Evolutionary conservation across 345 rosid species (phyloP), one percentile per base, ranked within the genome.

Genomic region (Citrus inodora): DNA sequence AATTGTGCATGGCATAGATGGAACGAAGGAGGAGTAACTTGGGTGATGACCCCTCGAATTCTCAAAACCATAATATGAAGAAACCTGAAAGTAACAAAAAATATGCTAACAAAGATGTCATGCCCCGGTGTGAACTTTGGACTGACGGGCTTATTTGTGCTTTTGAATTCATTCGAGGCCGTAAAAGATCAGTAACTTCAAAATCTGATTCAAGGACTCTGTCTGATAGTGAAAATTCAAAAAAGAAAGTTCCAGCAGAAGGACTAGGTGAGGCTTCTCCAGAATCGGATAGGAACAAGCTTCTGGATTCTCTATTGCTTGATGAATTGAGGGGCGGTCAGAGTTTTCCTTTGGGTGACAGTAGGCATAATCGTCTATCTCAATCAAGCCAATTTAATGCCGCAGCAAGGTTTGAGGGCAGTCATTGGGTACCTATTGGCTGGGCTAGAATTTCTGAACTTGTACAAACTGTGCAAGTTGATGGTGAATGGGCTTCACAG

Each of bases 341-440:
- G 14, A 76, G n/a, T 74, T 84, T 83, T 79, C 46, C 82, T 85
- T 83, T 78, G 46, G 80, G 80, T 67, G 93, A 85, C 37, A 32
- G 70, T 38, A 83, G 79, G 66, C 88, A 88, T 37, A 80, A 69
- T 25, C 86, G 46, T 53, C 24, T 77, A 48, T 80, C 60, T 79
- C 91, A 78, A 55, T 16, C 82, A 10, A 88, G 85, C 40, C 88
- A 83, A 35, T 67, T 65, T 80, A 78, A 38, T 70, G 59, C 81
- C 17, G 3, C 40, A 0, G 94, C 90, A 71, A 88, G 87, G 72
- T 58, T 77, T 59, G 94, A 89, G 74, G 93, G 89, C 55, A 83
- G 93, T 81, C 90, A 78, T 60, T 96, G 99, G 99, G 87, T 89
- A 3, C 91, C 97, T 67, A 92, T 96, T 79, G 99, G 99, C 55